These are phyloP conservation scores for Kwoniella heveanensis DNA, from an alignment of 768 basidiomycete species.

Conservation along the genomic window DNA sequence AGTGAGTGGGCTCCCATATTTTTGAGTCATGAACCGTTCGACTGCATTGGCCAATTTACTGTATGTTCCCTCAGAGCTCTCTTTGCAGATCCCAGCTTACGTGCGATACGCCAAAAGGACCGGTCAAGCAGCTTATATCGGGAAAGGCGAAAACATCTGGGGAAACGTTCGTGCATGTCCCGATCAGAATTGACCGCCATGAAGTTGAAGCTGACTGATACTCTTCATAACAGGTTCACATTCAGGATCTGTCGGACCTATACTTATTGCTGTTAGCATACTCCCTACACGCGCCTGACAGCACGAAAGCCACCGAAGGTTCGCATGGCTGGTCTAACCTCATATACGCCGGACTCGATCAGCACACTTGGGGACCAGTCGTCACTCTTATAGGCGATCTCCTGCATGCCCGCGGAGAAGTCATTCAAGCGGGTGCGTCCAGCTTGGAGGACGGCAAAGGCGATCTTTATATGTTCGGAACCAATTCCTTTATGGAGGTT, in stretches of 20 bases:
- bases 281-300: not conserved
- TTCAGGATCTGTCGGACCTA: constrained; percentile 19
- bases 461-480: constrained; percentile 30
- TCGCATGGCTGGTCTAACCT: constrained; percentile 32
- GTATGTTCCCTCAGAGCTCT: constrained; percentile 19
- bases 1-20: constrained; percentile 18
- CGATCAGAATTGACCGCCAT: not conserved
- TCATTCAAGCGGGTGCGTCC: constrained; percentile 9
- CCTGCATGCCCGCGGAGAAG: constrained; percentile 20
- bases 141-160: constrained; percentile 29
- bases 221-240: constrained; percentile 19
- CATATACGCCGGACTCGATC: constrained; percentile 26
- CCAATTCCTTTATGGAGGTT: constrained; percentile 31
- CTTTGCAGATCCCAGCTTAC: constrained; percentile 26
- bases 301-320: constrained; percentile 10
- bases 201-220: too few relatives aligned
- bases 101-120: constrained; percentile 23
- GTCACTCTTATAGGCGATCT: constrained; percentile 21
- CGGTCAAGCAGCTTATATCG: constrained; percentile 27
- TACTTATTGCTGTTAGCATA: constrained; percentile 14
- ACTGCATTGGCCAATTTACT: too few relatives aligned
- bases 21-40: too few relatives aligned
- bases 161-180: constrained; percentile 18
- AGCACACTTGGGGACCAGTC: constrained; percentile 25
- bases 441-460: constrained; percentile 24